Evolutionary conservation across 1,284 basidiomycete species (phyloP).

Genomic region (Caloboletus firmus): DNA sequence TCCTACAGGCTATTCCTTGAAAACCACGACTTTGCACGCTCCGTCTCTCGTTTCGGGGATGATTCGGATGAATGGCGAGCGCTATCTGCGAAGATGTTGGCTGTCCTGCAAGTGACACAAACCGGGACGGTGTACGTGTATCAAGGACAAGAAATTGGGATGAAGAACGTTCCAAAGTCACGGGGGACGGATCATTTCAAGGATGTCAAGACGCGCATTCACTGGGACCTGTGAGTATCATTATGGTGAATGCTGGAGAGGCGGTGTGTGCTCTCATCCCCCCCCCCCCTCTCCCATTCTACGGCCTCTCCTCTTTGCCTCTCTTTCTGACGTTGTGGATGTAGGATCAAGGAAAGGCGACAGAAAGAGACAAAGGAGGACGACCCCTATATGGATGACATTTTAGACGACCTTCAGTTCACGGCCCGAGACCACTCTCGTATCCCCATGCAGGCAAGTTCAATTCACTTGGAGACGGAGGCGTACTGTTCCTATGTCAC

Average conservation of each 20-base stretch:
- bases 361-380: slow-evolving; percentile 40
- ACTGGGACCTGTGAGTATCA: slow-evolving; percentile 42
- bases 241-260: no score
- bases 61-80: slow-evolving; percentile 56
- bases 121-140: slow-evolving; percentile 72
- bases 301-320: not conserved
- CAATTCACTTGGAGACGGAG: not conserved
- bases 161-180: slow-evolving; percentile 63
- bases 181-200: slow-evolving; percentile 71
- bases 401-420: slow-evolving; percentile 54
- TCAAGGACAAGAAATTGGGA: slow-evolving; percentile 73
- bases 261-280: no score
- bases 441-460: slow-evolving; percentile 59
- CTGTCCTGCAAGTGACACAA: slow-evolving; percentile 59
- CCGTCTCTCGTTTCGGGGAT: slow-evolving; percentile 65
- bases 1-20: slow-evolving; percentile 29
- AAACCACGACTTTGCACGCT: slow-evolving; percentile 67
- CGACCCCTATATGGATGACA: slow-evolving; percentile 57
- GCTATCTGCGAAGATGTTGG: slow-evolving; percentile 62
- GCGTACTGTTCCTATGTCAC: not conserved
- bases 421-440: slow-evolving; percentile 74
- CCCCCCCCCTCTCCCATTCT: no score
- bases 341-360: slow-evolving; percentile 41
- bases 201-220: slow-evolving; percentile 61
- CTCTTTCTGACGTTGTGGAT: not conserved